Evolutionary conservation across 225 moss, liverwort and hornwort genomes (phyloP), one percentile per base, ranked within the genome.

Genomic region (Pseudisothecium myosuroides): DNA sequence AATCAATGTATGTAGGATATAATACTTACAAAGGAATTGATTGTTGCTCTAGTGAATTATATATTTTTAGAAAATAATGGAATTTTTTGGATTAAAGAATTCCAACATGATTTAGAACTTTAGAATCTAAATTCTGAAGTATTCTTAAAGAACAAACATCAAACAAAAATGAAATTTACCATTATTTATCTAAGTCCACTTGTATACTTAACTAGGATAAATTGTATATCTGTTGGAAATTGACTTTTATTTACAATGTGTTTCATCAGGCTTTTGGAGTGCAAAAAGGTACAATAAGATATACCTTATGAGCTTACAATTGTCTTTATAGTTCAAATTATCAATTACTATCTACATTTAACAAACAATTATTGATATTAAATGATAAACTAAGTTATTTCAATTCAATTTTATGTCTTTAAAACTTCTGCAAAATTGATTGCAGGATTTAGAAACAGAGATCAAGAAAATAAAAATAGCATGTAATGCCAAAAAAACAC

Each of bases 121-220:
- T 12, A 81, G 11, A 80, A 60, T 60, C 13, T 60, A 60, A 28
- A 13, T 1, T 81, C 20, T 31, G 6, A 43, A 31, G 9, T 28
- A 0, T 39, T 31, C 0, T 13, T 2, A 60, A 28, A 0, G 9
- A 81, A 43, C 4, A 43, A 60, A 31, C 43, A 21, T 27, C 7
- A 10, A 60, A 29, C 5, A 43, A 43, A 80, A 11, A 24, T 37
- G 26, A n/a, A n/a, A 11, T 17, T 58, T 12, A 16, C 0, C 6
- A 66, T 12, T 52, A 37, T n/a, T 43, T 50, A n/a, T 66, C 17
- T 27, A 27, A 37, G 3, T 27, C 23, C 2, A 47, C 3, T 47
- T 23, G 5, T 29, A 15, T 34, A 23, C 2, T 45, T 47, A 11
- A 82, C 1, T 47, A 11, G 5, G 11, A 45, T 63, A 47, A 62